Evolutionary conservation across 1,139 yeast genomes (phyloP).

Genomic region (Hansenula anomala): DNA sequence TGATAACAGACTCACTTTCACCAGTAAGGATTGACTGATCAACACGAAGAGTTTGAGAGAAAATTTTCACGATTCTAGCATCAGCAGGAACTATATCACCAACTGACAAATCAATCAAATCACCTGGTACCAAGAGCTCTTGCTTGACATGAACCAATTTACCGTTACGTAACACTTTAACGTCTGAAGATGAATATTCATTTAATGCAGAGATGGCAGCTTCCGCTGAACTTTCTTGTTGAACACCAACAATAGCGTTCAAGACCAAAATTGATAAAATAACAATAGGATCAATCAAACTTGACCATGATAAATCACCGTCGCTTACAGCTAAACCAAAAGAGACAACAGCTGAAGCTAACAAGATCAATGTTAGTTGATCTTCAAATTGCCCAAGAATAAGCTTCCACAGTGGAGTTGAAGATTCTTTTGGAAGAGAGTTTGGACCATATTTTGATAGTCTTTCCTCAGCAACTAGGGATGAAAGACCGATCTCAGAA

Average conservation of each 20-base stretch:
- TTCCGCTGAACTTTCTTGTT: slow-evolving; percentile 38
- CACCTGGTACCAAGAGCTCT: slow-evolving; percentile 66
- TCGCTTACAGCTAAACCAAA: slow-evolving; percentile 29
- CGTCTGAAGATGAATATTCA: slow-evolving; percentile 36
- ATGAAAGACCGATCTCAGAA: slow-evolving; percentile 11
- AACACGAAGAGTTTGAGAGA: slow-evolving; percentile 60
- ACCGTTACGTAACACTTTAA: slow-evolving; percentile 40
- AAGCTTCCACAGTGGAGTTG: slow-evolving; percentile 29
- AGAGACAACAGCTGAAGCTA: slow-evolving; percentile 34
- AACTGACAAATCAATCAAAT: slow-evolving; percentile 55
- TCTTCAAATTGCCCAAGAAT: slow-evolving; percentile 34
- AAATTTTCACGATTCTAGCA: slow-evolving; percentile 47
- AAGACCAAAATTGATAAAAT: slow-evolving; percentile 31
- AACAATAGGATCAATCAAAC: slow-evolving; percentile 34
- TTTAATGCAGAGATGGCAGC: slow-evolving; percentile 34
- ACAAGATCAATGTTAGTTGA: slow-evolving; percentile 31
- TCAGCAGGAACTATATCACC: slow-evolving; percentile 85
- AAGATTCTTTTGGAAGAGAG: slow-evolving; percentile 26
- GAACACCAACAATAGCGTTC: slow-evolving; percentile 38
- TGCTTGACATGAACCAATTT: slow-evolving; percentile 33
- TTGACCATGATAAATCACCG: slow-evolving; percentile 27
- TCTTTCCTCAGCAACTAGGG: slow-evolving; percentile 10
- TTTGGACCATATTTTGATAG: slow-evolving; percentile 18
- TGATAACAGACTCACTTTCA: slow-evolving; percentile 50
- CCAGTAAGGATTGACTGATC: slow-evolving; percentile 82